phyloP scores from a whole-genome alignment of 1,284 basidiomycete genomes.

The Papiliotrema fonsecae region DNA sequence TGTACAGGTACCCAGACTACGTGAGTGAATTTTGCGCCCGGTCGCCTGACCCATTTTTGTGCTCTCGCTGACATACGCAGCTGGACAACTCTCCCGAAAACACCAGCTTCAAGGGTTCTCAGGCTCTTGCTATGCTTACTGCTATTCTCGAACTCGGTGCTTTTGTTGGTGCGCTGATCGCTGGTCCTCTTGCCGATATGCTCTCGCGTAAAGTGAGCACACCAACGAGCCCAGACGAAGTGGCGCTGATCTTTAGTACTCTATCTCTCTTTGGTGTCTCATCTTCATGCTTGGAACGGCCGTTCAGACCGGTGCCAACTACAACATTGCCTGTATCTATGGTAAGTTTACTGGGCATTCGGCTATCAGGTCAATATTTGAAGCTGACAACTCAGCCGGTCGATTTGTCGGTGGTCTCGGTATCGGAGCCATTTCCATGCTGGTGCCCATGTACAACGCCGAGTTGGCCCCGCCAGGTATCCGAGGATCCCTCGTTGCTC shows the following conservation, averaged over 20 bases:
- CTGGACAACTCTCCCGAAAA: not conserved
- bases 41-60: not conserved
- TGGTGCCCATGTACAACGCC: conserved; percentile 60
- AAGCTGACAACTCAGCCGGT: conserved; percentile 21
- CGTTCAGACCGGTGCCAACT: conserved; percentile 37
- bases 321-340: conserved; percentile 36
- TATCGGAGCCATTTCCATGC: conserved; percentile 45
- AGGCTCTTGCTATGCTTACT: conserved; percentile 26
- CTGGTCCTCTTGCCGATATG: conserved; percentile 40
- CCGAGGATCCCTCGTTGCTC: conserved; percentile 70
- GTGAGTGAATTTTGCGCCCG: conserved; percentile 12
- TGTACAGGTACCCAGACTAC: conserved; percentile 24
- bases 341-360: conserved; percentile 13
- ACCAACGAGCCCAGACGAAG: not conserved
- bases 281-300: conserved; percentile 42
- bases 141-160: conserved; percentile 43
- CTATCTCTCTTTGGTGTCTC: conserved; percentile 42
- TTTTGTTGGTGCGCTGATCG: conserved; percentile 38
- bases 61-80: not conserved
- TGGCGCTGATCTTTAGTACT: conserved; percentile 22
- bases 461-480: conserved; percentile 75
- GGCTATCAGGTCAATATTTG: not conserved
- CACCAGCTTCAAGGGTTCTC: conserved; percentile 1
- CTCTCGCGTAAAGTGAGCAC: conserved; percentile 35
- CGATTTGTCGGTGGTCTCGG: conserved; percentile 45